phyloP scores from a whole-genome alignment of 495 filamentous ascomycete genomes.

The Hypoxylon intermedium region DNA sequence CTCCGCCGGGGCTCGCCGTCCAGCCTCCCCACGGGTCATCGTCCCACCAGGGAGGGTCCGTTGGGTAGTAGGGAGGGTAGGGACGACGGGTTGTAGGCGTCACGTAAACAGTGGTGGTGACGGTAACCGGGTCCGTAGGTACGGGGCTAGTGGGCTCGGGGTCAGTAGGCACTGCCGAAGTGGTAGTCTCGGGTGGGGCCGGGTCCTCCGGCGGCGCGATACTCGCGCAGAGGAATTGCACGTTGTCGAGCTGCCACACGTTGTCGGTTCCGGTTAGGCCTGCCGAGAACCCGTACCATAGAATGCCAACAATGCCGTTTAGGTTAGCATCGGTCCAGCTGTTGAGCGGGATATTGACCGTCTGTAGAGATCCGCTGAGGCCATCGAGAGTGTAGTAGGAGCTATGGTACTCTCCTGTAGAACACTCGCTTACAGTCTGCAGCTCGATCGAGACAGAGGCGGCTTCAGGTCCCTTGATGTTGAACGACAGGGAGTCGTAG shows the following conservation, averaged over 20 bases:
- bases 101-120: constrained; percentile 26
- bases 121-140: constrained; percentile 26
- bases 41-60: constrained; percentile 30
- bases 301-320: constrained; percentile 58
- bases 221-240: constrained; percentile 56
- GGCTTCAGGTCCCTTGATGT: constrained; percentile 60
- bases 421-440: constrained; percentile 58
- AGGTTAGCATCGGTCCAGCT: constrained; percentile 60
- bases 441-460: constrained; percentile 60
- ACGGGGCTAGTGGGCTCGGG: constrained; percentile 12
- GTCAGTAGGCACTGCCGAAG: too few relatives aligned
- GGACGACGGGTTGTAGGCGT: constrained; percentile 23
- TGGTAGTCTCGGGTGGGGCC: constrained; percentile 17
- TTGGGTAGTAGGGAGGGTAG: constrained; percentile 5
- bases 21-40: constrained; percentile 31
- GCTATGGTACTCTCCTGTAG: constrained; percentile 53
- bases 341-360: constrained; percentile 59
- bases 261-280: constrained; percentile 43
- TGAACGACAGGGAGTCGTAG: constrained; percentile 63
- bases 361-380: constrained; percentile 60
- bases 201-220: constrained; percentile 29
- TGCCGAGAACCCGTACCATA: constrained; percentile 59
- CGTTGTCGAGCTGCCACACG: constrained; percentile 61
- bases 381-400: constrained; percentile 53
- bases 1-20: constrained; percentile 11